Conservation (phyloP, 169 alveolate genomes). For the Babesia ovata region DNA sequence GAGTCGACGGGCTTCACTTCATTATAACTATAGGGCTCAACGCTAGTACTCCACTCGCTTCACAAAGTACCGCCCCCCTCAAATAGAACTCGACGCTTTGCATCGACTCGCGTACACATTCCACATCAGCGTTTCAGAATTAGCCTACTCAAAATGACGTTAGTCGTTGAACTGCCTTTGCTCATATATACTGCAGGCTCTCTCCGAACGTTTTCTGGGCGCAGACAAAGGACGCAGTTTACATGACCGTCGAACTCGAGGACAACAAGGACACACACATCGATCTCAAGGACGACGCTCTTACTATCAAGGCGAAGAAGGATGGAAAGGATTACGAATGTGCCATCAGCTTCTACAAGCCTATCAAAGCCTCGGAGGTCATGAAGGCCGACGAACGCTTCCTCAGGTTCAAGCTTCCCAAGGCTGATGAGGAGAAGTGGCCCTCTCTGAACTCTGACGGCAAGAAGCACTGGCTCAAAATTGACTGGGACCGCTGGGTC, state of each 20-base stretch:
- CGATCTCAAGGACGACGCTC: conserved; percentile 69
- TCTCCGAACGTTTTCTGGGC: conserved; percentile 81
- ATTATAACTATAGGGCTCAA: too few relatives aligned
- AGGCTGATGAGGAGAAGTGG: conserved; percentile 77
- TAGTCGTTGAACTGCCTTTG: background rate
- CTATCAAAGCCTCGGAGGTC: conserved; percentile 73
- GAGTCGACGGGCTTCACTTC: too few relatives aligned
- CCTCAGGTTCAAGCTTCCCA: conserved; percentile 73
- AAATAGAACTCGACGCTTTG: too few relatives aligned
- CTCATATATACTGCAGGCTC: conserved; percentile 36
- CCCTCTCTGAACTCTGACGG: conserved; percentile 76
- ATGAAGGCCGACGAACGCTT: conserved; percentile 68
- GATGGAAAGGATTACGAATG: conserved; percentile 74
- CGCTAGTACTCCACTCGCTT: too few relatives aligned
- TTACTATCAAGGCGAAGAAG: conserved; percentile 68
- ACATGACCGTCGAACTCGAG: conserved; percentile 72
- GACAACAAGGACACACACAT: conserved; percentile 59
- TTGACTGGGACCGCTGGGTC: conserved; percentile 83
- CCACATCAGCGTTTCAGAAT: too few relatives aligned
- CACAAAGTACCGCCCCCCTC: too few relatives aligned
- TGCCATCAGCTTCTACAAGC: conserved; percentile 73
- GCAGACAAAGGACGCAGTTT: conserved; percentile 75
- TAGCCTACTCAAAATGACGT: background rate
- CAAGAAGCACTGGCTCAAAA: conserved; percentile 78
- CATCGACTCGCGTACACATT: too few relatives aligned